Evolutionary conservation across 1,284 basidiomycete species (phyloP).

Genomic region (Termitomyces sp.): DNA sequence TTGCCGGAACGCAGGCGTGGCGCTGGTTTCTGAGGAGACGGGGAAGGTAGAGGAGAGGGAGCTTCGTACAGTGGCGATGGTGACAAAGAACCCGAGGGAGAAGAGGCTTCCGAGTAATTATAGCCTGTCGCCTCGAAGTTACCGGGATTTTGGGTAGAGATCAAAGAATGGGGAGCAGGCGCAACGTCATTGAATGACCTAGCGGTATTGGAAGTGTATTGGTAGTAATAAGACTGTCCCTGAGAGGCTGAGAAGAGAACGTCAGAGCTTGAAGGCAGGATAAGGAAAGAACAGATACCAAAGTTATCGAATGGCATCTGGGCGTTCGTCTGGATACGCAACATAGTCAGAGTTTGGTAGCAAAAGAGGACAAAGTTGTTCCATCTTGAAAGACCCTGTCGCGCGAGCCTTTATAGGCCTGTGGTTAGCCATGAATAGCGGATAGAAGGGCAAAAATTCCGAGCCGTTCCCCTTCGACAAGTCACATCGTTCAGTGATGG

Average conservation of each 20-base stretch:
- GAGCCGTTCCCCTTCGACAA: conserved; percentile 14
- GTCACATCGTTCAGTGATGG: conserved; percentile 18
- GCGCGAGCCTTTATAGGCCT: conserved; percentile 15
- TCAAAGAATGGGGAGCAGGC: conserved; percentile 3
- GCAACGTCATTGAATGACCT: conserved; percentile 6
- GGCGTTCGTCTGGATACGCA: conserved; percentile 11
- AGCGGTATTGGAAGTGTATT: background rate
- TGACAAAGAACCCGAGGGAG: conserved; percentile 12
- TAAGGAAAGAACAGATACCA: conserved; percentile 7
- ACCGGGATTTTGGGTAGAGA: background rate
- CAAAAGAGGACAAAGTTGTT: background rate
- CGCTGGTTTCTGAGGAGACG: conserved; percentile 2
- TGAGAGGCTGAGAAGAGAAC: conserved; percentile 6
- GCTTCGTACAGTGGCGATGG: conserved; percentile 11
- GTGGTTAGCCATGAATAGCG: conserved; percentile 17
- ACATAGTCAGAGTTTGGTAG: conserved; percentile 2
- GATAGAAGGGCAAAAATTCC: conserved; percentile 14
- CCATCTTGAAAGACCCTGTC: background rate
- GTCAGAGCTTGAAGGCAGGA: background rate
- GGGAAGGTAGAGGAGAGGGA: background rate
- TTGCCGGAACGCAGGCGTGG: conserved; percentile 23
- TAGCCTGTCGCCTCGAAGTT: conserved; percentile 11
- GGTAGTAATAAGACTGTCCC: conserved; percentile 9
- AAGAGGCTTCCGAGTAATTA: conserved; percentile 11
- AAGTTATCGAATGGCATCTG: conserved; percentile 4